Evolutionary conservation across 2,329 filamentous ascomycete species (phyloP).

Genomic region (Diaporthe australafricana): DNA sequence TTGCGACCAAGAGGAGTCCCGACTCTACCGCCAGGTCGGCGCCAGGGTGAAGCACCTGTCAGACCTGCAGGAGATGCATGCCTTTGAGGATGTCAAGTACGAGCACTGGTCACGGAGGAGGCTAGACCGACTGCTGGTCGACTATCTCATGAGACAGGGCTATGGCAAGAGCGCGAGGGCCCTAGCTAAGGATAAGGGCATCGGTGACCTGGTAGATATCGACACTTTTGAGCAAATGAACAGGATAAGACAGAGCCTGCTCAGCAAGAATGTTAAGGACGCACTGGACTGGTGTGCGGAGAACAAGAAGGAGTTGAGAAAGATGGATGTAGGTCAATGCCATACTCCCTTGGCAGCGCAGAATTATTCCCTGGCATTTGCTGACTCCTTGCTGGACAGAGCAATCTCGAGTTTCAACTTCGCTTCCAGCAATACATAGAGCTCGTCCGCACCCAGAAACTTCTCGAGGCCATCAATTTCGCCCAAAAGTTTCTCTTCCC

Average conservation of each 20-base stretch:
- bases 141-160: slow-evolving; percentile 88
- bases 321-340: slow-evolving; percentile 76
- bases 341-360: too few relatives aligned
- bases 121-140: slow-evolving; percentile 87
- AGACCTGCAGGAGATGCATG: slow-evolving; percentile 82
- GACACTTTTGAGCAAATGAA: slow-evolving; percentile 88
- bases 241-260: slow-evolving; percentile 79
- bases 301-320: slow-evolving; percentile 91
- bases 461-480: slow-evolving; percentile 82
- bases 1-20: slow-evolving; percentile 82
- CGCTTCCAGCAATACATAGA: slow-evolving; percentile 96
- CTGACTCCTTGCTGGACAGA: slow-evolving; percentile 55
- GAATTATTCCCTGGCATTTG: background rate
- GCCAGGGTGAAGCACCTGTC: slow-evolving; percentile 85
- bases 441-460: slow-evolving; percentile 78
- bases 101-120: slow-evolving; percentile 88
- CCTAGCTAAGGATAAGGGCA: slow-evolving; percentile 79
- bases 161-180: slow-evolving; percentile 82
- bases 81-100: slow-evolving; percentile 91
- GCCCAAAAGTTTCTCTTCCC: slow-evolving; percentile 84
- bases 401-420: slow-evolving; percentile 91
- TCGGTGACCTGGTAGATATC: slow-evolving; percentile 87
- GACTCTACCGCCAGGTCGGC: slow-evolving; percentile 79
- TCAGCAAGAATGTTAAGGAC: slow-evolving; percentile 77
- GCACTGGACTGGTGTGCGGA: slow-evolving; percentile 92